Evolutionary conservation across 2,329 filamentous ascomycete genomes (phyloP).

Genomic region (Cryphonectria japonica): DNA sequence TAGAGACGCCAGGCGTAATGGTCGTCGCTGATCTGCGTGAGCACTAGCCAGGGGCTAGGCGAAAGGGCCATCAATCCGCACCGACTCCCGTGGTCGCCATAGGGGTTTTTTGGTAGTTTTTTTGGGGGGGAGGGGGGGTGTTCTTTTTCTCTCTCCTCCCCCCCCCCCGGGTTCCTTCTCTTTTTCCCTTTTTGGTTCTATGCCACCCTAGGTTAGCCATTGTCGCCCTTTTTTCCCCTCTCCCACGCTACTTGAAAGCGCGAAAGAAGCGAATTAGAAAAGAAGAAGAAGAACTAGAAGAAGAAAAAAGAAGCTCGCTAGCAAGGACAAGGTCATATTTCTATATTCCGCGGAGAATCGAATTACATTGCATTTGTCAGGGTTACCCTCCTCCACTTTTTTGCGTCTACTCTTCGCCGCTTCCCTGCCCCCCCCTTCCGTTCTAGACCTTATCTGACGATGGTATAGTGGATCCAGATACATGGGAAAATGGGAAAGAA

Average conservation of each 20-base stretch:
- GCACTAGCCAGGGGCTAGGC: constrained; percentile 5
- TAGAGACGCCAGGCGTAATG: neutral
- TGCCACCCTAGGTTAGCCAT: neutral
- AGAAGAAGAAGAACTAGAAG: neutral
- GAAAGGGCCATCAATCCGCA: neutral
- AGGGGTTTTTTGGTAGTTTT: too few relatives aligned
- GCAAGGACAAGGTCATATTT: neutral
- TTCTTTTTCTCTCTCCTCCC: too few relatives aligned
- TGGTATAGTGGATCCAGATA: neutral
- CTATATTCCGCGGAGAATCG: neutral
- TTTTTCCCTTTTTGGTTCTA: neutral
- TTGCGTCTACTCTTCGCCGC: too few relatives aligned
- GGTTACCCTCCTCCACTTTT: too few relatives aligned
- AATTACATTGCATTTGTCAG: neutral
- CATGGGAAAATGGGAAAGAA: neutral
- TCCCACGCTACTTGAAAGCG: neutral
- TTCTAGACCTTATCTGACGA: neutral
- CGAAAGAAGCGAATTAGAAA: too few relatives aligned
- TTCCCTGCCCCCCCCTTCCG: neutral
- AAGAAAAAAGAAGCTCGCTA: too few relatives aligned
- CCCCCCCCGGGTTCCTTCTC: too few relatives aligned
- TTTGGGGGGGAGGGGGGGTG: too few relatives aligned
- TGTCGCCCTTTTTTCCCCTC: neutral
- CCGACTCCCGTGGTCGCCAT: neutral
- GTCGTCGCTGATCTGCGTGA: neutral